These are phyloP conservation scores for Lentinula sp. DNA, from an alignment of 768 basidiomycete genomes.

Conservation along the genomic window DNA sequence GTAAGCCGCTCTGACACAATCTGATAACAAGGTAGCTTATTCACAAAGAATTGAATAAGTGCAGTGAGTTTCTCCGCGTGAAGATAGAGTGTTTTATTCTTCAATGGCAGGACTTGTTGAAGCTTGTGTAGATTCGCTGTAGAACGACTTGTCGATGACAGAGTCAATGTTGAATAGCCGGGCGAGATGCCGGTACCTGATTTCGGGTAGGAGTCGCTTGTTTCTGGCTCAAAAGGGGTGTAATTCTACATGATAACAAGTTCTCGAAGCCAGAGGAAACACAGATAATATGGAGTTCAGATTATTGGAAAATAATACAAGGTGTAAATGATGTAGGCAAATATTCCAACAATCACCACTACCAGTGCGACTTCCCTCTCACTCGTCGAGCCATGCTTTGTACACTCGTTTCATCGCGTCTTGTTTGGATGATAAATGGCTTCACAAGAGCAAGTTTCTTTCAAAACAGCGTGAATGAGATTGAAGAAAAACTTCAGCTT, in stretches of 20 bases:
- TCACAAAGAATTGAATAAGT: background rate
- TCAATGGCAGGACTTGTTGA: too few relatives aligned
- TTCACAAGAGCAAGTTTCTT: constrained; percentile 36
- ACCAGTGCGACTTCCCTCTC: background rate
- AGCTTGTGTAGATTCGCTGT: too few relatives aligned
- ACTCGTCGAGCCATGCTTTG: constrained; percentile 39
- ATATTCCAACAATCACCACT: background rate
- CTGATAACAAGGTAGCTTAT: background rate
- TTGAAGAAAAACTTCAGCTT: background rate
- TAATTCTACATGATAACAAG: background rate
- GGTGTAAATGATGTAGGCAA: too few relatives aligned
- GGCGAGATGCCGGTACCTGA: background rate
- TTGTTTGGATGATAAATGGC: constrained; percentile 60
- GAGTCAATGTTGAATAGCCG: too few relatives aligned
- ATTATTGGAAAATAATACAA: too few relatives aligned
- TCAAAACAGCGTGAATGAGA: background rate
- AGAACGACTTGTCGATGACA: too few relatives aligned
- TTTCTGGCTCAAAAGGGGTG: background rate
- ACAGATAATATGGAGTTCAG: too few relatives aligned
- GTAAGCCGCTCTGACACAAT: background rate
- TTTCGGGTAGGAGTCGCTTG: background rate
- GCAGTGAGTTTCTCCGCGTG: background rate
- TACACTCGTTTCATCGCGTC: constrained; percentile 69
- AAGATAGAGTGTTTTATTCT: too few relatives aligned
- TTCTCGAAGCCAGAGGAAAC: background rate